A percentile compares a stretch with the other conserved stretches of the same genome.
phyloP scores from a whole-genome alignment of 2,329 filamentous ascomycete genomes.

The Epichloe gansuensis region DNA sequence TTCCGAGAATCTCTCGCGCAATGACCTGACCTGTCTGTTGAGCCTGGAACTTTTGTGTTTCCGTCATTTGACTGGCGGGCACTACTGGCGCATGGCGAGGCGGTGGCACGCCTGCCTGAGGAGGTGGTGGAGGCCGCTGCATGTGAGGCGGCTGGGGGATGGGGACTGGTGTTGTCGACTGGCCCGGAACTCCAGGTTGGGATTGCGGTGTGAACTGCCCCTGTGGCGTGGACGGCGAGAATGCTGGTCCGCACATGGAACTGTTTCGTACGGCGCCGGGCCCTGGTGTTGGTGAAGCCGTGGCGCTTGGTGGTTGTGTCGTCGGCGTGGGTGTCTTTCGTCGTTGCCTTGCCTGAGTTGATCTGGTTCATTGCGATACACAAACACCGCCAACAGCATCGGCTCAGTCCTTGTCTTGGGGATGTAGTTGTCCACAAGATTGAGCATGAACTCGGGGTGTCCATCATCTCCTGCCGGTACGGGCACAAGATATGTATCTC shows the following conservation, averaged over 20 bases:
- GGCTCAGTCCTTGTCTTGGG: constrained; percentile 60
- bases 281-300: constrained; percentile 22
- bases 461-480: constrained; percentile 58
- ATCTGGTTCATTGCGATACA: constrained; percentile 55
- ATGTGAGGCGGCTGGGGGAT: constrained; percentile 22
- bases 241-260: constrained; percentile 37
- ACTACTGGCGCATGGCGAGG: constrained; percentile 1
- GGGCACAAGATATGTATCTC: constrained; percentile 85
- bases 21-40: constrained; percentile 42
- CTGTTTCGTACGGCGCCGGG: constrained; percentile 29
- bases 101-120: constrained; percentile 3
- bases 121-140: constrained; percentile 8
- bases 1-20: constrained; percentile 52
- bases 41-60: constrained; percentile 27
- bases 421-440: constrained; percentile 74
- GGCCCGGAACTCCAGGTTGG: constrained; percentile 18
- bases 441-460: constrained; percentile 76
- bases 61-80: constrained; percentile 12
- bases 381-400: constrained; percentile 72
- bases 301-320: constrained; percentile 9
- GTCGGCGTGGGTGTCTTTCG: constrained; percentile 3
- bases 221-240: constrained; percentile 41
- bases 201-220: constrained; percentile 19
- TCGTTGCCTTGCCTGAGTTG: constrained; percentile 20
- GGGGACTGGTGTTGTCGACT: constrained; percentile 24